Conservation (phyloP, 176 grass and related monocot species). For the Paspalum notatum region DNA sequence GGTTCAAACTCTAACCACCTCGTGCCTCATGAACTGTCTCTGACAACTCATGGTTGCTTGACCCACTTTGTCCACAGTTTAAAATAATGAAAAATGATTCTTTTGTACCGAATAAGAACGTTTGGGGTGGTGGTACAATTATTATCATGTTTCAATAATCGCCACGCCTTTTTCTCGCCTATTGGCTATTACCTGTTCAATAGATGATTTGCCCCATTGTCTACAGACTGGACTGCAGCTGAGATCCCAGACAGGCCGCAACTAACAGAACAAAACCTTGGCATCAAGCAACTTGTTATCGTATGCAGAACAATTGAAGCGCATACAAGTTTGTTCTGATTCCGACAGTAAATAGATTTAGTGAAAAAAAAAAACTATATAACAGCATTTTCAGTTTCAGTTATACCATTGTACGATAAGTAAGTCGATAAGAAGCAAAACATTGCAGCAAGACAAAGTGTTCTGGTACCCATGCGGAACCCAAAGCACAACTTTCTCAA, state of each 20-base stretch:
- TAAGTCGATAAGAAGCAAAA: background rate
- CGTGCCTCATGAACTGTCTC: background rate
- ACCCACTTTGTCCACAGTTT: background rate
- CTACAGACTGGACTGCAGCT: background rate
- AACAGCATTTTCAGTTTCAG: background rate
- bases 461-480: background rate
- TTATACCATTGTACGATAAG: background rate
- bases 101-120: slow-evolving; percentile 15
- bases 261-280: background rate
- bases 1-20: slow-evolving; percentile 22
- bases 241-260: background rate
- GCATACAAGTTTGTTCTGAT: background rate
- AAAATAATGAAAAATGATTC: slow-evolving; percentile 12
- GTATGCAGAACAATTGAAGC: background rate
- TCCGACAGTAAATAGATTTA: background rate
- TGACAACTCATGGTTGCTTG: slow-evolving; percentile 3
- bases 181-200: slow-evolving; percentile 18
- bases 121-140: background rate
- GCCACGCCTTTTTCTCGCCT: background rate
- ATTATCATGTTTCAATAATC: slow-evolving; percentile 2
- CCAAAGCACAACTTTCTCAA: slow-evolving; percentile 15
- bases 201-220: slow-evolving; percentile 17
- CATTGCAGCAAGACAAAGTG: slow-evolving; percentile 23
- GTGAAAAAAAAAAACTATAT: background rate
- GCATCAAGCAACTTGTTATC: background rate